These are phyloP conservation scores for Daldinia decipiens DNA, from an alignment of 495 filamentous ascomycete genomes.

Conservation along the genomic window DNA sequence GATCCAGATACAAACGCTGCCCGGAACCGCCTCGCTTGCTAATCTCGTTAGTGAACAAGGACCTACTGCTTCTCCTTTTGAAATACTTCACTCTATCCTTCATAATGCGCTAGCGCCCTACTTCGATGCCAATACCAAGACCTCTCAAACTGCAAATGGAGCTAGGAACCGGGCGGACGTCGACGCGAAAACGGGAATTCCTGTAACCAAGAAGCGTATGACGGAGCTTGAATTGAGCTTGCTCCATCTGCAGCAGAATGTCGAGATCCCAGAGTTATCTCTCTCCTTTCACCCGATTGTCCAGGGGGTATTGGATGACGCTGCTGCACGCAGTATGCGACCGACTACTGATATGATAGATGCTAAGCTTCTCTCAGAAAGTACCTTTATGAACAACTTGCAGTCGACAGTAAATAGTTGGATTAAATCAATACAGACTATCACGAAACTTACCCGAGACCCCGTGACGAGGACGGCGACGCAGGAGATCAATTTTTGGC, in stretches of 20 bases:
- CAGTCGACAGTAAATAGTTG: constrained; percentile 94
- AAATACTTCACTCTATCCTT: constrained; percentile 86
- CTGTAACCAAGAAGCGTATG: constrained; percentile 94
- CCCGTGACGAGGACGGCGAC: constrained; percentile 87
- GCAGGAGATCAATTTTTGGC: constrained; percentile 98
- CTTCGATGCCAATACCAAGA: constrained; percentile 93
- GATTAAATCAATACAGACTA: constrained; percentile 98
- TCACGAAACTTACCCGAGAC: constrained; percentile 92
- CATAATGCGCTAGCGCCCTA: constrained; percentile 90
- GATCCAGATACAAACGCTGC: constrained; percentile 90
- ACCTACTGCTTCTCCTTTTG: constrained; percentile 82
- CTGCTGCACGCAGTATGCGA: constrained; percentile 68
- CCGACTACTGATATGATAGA: constrained; percentile 82
- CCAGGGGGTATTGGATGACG: constrained; percentile 81
- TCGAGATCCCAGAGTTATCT: constrained; percentile 91
- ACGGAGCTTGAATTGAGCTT: constrained; percentile 92
- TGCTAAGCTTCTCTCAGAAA: constrained; percentile 76
- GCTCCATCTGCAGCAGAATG: constrained; percentile 93
- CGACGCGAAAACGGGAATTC: constrained; percentile 91
- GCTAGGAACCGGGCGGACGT: constrained; percentile 77
- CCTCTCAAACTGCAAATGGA: constrained; percentile 73
- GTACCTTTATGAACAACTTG: constrained; percentile 89
- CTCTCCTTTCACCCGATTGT: constrained; percentile 88
- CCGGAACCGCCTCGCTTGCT: constrained; percentile 74
- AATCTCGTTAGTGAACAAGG: constrained; percentile 72